Evolutionary conservation across 352 stramenopile species (phyloP).

Genomic region (Globisporangium yorkense): DNA sequence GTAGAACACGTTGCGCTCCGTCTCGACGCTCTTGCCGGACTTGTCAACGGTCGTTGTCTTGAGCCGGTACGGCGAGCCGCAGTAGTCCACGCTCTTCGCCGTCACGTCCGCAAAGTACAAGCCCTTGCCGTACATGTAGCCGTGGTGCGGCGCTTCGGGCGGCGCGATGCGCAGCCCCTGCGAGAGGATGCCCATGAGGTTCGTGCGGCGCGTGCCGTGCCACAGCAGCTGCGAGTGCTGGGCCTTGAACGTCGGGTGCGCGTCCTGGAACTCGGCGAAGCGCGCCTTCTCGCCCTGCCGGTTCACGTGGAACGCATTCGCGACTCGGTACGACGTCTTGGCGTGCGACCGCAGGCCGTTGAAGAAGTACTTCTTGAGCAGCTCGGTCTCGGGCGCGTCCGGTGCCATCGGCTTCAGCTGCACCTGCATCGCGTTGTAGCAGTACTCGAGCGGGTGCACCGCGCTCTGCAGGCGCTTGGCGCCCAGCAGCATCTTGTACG

Average conservation of each 20-base stretch:
- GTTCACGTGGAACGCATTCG: constrained; percentile 62
- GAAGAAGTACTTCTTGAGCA: constrained; percentile 65
- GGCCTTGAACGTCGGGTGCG: constrained; percentile 26
- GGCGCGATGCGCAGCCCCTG: constrained; percentile 84
- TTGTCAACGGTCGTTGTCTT: constrained; percentile 19
- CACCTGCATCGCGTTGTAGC: constrained; percentile 69
- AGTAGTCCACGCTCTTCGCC: constrained; percentile 77
- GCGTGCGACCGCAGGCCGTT: constrained; percentile 27
- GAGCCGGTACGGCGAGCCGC: constrained; percentile 46
- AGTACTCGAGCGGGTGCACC: constrained; percentile 72
- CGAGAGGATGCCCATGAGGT: constrained; percentile 82
- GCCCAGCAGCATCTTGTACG: constrained; percentile 74
- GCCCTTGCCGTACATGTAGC: constrained; percentile 82
- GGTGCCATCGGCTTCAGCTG: constrained; percentile 27
- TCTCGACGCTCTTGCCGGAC: constrained; percentile 31
- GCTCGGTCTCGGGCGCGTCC: constrained; percentile 29
- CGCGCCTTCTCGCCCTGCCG: constrained; percentile 48
- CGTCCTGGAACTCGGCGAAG: constrained; percentile 34
- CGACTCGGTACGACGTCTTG: constrained; percentile 36
- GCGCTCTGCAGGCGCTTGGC: constrained; percentile 34
- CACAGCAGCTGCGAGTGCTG: constrained; percentile 65
- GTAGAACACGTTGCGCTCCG: constrained; percentile 51
- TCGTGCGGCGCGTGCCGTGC: constrained; percentile 81
- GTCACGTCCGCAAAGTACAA: constrained; percentile 83
- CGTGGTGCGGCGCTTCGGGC: constrained; percentile 73